Evolutionary conservation across 169 alveolate genomes (phyloP).

Genomic region (Plasmodium coatneyi): DNA sequence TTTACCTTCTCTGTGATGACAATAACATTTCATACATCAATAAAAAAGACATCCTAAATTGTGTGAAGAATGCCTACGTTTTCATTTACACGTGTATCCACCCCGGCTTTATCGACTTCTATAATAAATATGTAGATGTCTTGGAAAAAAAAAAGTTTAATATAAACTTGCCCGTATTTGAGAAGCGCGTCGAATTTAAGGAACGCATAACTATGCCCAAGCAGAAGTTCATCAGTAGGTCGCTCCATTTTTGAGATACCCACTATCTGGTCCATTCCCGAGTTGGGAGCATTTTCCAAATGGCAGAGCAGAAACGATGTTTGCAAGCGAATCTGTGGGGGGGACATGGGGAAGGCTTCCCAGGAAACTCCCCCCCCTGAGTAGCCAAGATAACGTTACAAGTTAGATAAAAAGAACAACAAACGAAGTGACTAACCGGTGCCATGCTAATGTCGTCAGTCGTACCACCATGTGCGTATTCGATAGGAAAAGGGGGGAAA

Average conservation of each 20-base stretch:
- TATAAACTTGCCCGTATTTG: constrained; percentile 54
- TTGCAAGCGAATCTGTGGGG: neutral
- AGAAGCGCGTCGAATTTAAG: constrained; percentile 54
- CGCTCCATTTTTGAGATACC: neutral
- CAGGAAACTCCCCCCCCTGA: neutral
- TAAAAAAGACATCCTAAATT: constrained; percentile 21
- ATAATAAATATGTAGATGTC: constrained; percentile 54
- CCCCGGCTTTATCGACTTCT: constrained; percentile 52
- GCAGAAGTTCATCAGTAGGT: constrained; percentile 38
- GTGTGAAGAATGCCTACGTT: constrained; percentile 67
- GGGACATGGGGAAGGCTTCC: neutral
- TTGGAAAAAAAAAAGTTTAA: constrained; percentile 62
- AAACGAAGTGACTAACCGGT: neutral
- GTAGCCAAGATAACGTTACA: neutral
- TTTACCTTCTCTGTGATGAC: constrained; percentile 63
- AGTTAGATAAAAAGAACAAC: neutral
- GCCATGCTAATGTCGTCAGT: neutral
- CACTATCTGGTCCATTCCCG: neutral
- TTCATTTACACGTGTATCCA: constrained; percentile 53
- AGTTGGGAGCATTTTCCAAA: neutral
- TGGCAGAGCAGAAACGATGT: neutral
- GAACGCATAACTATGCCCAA: constrained; percentile 72
- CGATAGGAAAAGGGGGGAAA: neutral
- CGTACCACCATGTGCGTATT: neutral
- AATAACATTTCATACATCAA: constrained; percentile 44